phyloP scores from a whole-genome alignment of 768 basidiomycete genomes.

The Phlebiopsis gigantea region DNA sequence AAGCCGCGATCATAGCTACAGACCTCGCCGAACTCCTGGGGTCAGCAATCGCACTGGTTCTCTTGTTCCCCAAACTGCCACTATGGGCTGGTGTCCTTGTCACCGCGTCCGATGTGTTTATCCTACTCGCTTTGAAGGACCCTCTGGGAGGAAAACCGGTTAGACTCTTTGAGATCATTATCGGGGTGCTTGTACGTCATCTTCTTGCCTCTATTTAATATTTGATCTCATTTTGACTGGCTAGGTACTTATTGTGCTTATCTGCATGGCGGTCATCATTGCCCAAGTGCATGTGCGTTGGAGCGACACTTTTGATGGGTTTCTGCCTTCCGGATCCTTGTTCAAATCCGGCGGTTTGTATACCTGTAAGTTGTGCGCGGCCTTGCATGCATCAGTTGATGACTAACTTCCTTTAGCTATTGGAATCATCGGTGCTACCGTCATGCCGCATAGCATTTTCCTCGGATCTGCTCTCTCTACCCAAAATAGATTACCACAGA shows the following conservation, averaged over 20 bases:
- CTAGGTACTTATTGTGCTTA: slow-evolving; percentile 46
- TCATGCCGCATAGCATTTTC: slow-evolving; percentile 94
- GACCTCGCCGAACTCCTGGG: slow-evolving; percentile 58
- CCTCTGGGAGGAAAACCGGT: slow-evolving; percentile 56
- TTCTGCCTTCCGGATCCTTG: slow-evolving; percentile 63
- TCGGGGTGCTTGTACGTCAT: slow-evolving; percentile 50
- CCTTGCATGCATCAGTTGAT: neutral
- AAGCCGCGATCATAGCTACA: slow-evolving; percentile 49
- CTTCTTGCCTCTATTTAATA: neutral
- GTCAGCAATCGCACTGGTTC: slow-evolving; percentile 49
- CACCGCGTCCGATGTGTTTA: slow-evolving; percentile 42
- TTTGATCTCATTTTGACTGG: neutral
- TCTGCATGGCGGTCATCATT: slow-evolving; percentile 76
- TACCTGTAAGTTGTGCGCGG: slow-evolving; percentile 42
- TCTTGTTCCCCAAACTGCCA: slow-evolving; percentile 46
- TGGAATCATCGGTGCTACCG: slow-evolving; percentile 77
- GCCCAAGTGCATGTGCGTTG: slow-evolving; percentile 66
- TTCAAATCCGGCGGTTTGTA: slow-evolving; percentile 56
- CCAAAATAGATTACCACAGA: slow-evolving; percentile 58
- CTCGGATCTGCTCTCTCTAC: slow-evolving; percentile 84
- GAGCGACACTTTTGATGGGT: slow-evolving; percentile 70
- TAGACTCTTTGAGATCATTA: slow-evolving; percentile 60
- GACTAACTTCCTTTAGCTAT: slow-evolving; percentile 38
- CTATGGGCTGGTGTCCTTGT: slow-evolving; percentile 44
- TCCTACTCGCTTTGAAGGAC: slow-evolving; percentile 64